A percentile compares a stretch with the other conserved stretches of the same genome.
Conservation (phyloP, 306 rosid species). For the Macrotyloma uniflorum region DNA sequence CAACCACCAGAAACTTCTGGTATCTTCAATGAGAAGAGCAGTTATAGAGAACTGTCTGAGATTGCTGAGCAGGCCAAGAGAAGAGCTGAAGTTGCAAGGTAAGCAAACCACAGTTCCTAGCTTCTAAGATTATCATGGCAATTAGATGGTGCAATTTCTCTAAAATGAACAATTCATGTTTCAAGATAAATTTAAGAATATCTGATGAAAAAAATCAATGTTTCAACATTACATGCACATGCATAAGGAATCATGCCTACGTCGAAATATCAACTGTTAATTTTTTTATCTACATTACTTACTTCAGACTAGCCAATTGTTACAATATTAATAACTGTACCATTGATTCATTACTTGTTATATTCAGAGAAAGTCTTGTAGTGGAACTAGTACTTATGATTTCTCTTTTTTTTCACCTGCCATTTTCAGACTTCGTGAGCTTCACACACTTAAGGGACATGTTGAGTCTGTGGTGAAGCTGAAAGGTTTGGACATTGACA, state of each 20-base stretch:
- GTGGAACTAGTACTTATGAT: background rate
- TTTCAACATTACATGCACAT: background rate
- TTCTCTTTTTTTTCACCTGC: background rate
- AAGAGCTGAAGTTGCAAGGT: constrained; percentile 99
- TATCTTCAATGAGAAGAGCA: constrained; percentile 75
- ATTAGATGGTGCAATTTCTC: background rate
- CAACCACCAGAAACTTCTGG: constrained; percentile 72
- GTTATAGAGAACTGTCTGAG: constrained; percentile 91
- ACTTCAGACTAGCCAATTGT: background rate
- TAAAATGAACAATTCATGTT: background rate
- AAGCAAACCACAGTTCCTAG: constrained; percentile 21
- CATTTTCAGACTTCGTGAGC: constrained; percentile 86
- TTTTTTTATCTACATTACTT: background rate
- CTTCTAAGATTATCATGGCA: background rate
- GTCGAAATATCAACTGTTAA: background rate
- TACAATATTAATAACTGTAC: background rate
- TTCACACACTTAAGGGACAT: constrained; percentile 94
- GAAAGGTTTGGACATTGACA: constrained; percentile 90
- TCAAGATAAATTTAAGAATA: background rate
- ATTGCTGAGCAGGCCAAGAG: constrained; percentile 98
- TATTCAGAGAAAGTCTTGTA: background rate
- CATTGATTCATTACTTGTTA: background rate
- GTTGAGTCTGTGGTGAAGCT: constrained; percentile 99
- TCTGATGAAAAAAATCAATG: background rate
- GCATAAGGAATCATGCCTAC: background rate